Conservation (phyloP, 257 asterid species). For the Nicotiana noctiflora region DNA sequence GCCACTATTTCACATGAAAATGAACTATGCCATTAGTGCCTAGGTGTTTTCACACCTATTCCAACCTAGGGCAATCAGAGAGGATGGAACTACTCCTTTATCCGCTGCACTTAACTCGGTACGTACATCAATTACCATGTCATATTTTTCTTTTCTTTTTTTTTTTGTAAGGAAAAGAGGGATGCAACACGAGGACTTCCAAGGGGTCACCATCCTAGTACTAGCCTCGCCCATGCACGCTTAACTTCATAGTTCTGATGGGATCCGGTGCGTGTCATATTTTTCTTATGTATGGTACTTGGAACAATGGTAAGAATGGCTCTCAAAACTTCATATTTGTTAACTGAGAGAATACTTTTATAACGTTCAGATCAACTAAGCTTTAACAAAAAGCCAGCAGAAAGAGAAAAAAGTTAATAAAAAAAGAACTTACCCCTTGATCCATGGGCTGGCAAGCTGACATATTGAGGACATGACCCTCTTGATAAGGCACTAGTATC, state of each 20-base stretch:
- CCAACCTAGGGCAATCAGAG: background rate
- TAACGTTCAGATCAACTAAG: background rate
- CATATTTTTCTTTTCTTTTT: background rate
- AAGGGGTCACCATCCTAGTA: too few species aligned
- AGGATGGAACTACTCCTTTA: background rate
- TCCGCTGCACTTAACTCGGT: background rate
- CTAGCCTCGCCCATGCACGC: too few species aligned
- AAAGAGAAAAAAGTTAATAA: background rate
- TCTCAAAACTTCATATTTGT: background rate
- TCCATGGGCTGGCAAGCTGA: slow-evolving; percentile 60
- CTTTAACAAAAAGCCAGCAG: background rate
- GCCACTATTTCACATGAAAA: background rate
- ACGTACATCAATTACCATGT: background rate
- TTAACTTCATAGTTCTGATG: too few species aligned
- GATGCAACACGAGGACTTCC: too few species aligned
- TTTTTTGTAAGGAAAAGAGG: too few species aligned
- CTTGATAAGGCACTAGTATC: slow-evolving; percentile 11
- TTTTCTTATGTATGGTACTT: background rate
- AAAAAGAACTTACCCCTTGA: slow-evolving; percentile 37
- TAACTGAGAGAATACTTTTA: background rate
- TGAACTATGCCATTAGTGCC: background rate
- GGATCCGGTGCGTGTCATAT: too few species aligned
- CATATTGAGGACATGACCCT: slow-evolving; percentile 55
- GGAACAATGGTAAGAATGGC: background rate
- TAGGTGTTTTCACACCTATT: background rate